A percentile compares a stretch with the other conserved stretches of the same genome.
These are phyloP conservation scores for Mucor sp. DNA, from an alignment of 371 early-diverging fungal species.

Conservation along the genomic window DNA sequence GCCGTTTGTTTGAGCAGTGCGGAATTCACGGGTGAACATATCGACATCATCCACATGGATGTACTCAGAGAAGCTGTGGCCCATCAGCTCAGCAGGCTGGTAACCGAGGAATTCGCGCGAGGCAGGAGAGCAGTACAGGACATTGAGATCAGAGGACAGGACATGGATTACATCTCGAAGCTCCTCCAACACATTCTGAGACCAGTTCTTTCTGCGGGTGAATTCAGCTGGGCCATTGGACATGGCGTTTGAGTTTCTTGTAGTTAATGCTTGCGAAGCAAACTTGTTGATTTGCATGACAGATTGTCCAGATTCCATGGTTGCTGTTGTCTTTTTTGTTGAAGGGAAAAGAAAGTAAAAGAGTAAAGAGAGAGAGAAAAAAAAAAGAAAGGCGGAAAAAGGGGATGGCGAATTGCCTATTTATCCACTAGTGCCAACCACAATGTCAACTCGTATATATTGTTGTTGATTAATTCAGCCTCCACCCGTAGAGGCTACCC, in stretches of 20 bases:
- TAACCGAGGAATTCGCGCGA: constrained; percentile 48
- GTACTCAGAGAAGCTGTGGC: constrained; percentile 24
- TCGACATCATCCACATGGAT: constrained; percentile 34
- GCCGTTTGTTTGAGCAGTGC: constrained; percentile 2
- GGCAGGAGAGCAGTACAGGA: constrained; percentile 34
- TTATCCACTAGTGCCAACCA: constrained; percentile 4
- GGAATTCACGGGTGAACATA: constrained; percentile 25
- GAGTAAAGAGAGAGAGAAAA: not conserved
- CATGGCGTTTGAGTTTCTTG: not conserved
- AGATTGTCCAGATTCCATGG: constrained; percentile 21
- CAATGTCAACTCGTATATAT: not conserved
- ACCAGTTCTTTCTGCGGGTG: constrained; percentile 52
- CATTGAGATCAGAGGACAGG: constrained; percentile 13
- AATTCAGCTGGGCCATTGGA: constrained; percentile 31
- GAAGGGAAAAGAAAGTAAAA: not conserved
- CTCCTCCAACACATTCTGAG: constrained; percentile 49
- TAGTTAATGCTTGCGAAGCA: constrained; percentile 22
- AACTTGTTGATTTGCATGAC: constrained; percentile 21
- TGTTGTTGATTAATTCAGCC: not conserved
- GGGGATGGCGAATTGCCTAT: not conserved
- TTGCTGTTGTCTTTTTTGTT: not conserved
- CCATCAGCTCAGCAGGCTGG: constrained; percentile 37
- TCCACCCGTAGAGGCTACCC: not conserved
- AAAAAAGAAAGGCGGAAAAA: not conserved
- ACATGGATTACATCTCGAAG: constrained; percentile 51